Evolutionary conservation across 768 basidiomycete genomes (phyloP).

Genomic region (Cystofilobasidium capitatum): DNA sequence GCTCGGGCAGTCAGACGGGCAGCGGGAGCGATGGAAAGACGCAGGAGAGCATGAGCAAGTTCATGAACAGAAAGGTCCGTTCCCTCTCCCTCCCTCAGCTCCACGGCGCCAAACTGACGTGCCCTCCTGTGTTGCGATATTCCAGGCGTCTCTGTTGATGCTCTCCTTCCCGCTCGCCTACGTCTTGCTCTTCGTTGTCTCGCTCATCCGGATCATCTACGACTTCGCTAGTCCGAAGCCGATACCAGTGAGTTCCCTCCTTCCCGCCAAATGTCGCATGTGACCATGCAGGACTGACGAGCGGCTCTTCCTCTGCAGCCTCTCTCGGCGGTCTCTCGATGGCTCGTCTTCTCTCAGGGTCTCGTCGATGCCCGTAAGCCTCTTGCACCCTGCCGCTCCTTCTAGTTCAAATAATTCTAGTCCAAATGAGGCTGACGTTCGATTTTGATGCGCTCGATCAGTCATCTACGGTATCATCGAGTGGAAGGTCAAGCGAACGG

Average conservation of each 20-base stretch:
- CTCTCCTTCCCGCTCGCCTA: conserved; percentile 40
- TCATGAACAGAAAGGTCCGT: conserved; percentile 38
- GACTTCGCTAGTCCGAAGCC: conserved; percentile 25
- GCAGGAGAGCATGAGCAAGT: conserved; percentile 37
- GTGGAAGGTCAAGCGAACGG: conserved; percentile 27
- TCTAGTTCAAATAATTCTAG: too few relatives aligned
- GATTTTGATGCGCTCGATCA: background rate
- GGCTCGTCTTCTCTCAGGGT: conserved; percentile 35
- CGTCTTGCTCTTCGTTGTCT: conserved; percentile 39
- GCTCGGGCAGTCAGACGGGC: conserved; percentile 4
- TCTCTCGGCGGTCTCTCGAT: conserved; percentile 37
- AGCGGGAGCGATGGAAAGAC: conserved; percentile 12
- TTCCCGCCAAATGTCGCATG: background rate
- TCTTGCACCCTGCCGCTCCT: too few relatives aligned
- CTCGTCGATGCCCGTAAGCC: conserved; percentile 34
- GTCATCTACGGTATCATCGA: conserved; percentile 41
- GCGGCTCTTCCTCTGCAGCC: conserved; percentile 30
- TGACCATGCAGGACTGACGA: conserved; percentile 33
- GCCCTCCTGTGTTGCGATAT: conserved; percentile 35
- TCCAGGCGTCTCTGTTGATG: conserved; percentile 40
- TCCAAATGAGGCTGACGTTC: background rate
- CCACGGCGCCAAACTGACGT: background rate
- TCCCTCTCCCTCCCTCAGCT: too few relatives aligned
- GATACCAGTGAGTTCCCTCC: background rate
- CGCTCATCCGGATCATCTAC: conserved; percentile 38